Evolutionary conservation across 768 basidiomycete genomes (phyloP).

Genomic region (Pleurotus citrinopileatus): DNA sequence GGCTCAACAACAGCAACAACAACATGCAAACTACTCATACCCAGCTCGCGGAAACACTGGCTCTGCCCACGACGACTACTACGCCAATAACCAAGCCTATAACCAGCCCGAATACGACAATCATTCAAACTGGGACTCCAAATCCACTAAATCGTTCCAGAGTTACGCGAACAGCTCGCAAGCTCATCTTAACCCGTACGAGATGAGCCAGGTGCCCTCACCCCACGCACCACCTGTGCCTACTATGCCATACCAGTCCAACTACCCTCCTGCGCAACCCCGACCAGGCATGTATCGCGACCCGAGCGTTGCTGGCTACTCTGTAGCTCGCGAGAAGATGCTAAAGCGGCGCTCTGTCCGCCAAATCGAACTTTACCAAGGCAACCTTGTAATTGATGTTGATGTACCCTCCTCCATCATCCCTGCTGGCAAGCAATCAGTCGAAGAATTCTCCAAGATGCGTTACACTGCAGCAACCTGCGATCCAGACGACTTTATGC

Average conservation of each 20-base stretch:
- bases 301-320: slow-evolving; percentile 55
- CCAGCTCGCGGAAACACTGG: slow-evolving; percentile 24
- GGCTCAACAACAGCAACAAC: slow-evolving; percentile 26
- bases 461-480: slow-evolving; percentile 88
- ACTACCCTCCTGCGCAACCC: slow-evolving; percentile 61
- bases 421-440: slow-evolving; percentile 56
- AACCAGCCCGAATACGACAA: slow-evolving; percentile 35
- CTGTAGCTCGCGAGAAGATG: slow-evolving; percentile 71
- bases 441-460: slow-evolving; percentile 81
- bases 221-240: slow-evolving; percentile 50
- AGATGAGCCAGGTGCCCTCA: slow-evolving; percentile 47
- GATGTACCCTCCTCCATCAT: slow-evolving; percentile 77
- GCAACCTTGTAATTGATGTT: slow-evolving; percentile 84
- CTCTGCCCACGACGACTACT: slow-evolving; percentile 34
- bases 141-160: slow-evolving; percentile 59
- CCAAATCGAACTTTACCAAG: slow-evolving; percentile 76
- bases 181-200: slow-evolving; percentile 67
- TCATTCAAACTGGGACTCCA: slow-evolving; percentile 44
- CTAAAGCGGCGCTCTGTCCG: slow-evolving; percentile 78
- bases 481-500: slow-evolving; percentile 87
- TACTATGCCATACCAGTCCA: slow-evolving; percentile 37
- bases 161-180: slow-evolving; percentile 70
- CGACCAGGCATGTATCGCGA: slow-evolving; percentile 46
- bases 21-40: slow-evolving; percentile 19
- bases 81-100: slow-evolving; percentile 20